Evolutionary conservation across 208 protist species (phyloP).

Genomic region (Trypanosoma caninum): DNA sequence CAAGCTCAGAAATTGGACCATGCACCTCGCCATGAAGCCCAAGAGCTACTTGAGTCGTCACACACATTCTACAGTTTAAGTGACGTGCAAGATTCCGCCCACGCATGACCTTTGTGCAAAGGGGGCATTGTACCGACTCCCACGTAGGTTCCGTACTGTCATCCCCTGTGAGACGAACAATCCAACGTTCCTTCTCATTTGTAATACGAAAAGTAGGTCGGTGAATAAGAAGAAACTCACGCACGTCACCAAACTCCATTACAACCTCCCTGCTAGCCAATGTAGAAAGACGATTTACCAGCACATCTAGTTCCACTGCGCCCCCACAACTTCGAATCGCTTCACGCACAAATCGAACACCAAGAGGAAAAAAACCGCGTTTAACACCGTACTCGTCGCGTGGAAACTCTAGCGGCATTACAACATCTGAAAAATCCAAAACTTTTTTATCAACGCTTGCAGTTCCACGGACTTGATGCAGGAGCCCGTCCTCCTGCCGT

Average conservation of each 20-base stretch:
- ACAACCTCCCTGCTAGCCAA: slow-evolving; percentile 69
- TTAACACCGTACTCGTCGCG: slow-evolving; percentile 90
- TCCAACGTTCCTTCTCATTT: slow-evolving; percentile 63
- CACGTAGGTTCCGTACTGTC: slow-evolving; percentile 62
- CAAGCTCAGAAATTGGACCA: slow-evolving; percentile 80
- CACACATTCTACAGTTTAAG: slow-evolving; percentile 73
- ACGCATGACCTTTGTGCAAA: slow-evolving; percentile 76
- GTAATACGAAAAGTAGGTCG: slow-evolving; percentile 77
- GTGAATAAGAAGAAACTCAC: slow-evolving; percentile 90
- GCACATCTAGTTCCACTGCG: slow-evolving; percentile 84
- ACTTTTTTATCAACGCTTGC: slow-evolving; percentile 20
- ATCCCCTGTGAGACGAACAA: slow-evolving; percentile 63
- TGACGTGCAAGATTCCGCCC: slow-evolving; percentile 88
- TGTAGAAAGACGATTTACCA: slow-evolving; percentile 80
- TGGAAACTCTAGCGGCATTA: slow-evolving; percentile 85
- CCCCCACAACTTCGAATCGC: slow-evolving; percentile 81
- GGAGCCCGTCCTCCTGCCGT: slow-evolving; percentile 64
- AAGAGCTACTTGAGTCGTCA: slow-evolving; percentile 83
- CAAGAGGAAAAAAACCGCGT: slow-evolving; percentile 83
- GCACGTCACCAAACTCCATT: slow-evolving; percentile 84
- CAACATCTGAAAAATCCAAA: slow-evolving; percentile 74
- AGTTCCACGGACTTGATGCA: slow-evolving; percentile 41
- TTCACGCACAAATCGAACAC: slow-evolving; percentile 88
- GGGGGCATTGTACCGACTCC: slow-evolving; percentile 76
- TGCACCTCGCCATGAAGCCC: slow-evolving; percentile 70